Conservation (phyloP, 192 early-diverging fungal species). For the Geranomyces michiganensis region DNA sequence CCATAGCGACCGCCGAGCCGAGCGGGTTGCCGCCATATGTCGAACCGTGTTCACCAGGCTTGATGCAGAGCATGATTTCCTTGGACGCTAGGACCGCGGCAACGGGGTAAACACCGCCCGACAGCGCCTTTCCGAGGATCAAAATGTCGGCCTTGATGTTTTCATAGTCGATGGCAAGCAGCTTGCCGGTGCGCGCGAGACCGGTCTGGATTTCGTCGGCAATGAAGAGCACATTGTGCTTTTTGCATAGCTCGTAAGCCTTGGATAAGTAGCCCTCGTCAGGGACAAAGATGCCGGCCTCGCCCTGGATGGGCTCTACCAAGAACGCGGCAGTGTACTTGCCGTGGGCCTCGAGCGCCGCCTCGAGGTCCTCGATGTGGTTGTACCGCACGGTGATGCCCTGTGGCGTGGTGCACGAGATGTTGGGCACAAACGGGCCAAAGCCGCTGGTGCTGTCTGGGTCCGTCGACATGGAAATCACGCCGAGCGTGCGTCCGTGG, state of each 20-base stretch:
- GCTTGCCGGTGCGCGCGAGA: slow-evolving; percentile 88
- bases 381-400: slow-evolving; percentile 79
- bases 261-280: slow-evolving; percentile 88
- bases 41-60: slow-evolving; percentile 86
- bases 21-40: slow-evolving; percentile 98
- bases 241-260: slow-evolving; percentile 90
- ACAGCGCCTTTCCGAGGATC: slow-evolving; percentile 97
- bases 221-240: slow-evolving; percentile 97
- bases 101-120: slow-evolving; percentile 96
- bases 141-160: slow-evolving; percentile 89
- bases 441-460: slow-evolving; percentile 79
- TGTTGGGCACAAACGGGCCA: slow-evolving; percentile 91
- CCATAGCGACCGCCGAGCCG: slow-evolving; percentile 91
- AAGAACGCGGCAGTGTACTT: slow-evolving; percentile 89
- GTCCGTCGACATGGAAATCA: slow-evolving; percentile 96
- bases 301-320: slow-evolving; percentile 99
- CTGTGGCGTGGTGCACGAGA: slow-evolving; percentile 78
- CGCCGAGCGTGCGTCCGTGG: slow-evolving; percentile 92
- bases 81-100: slow-evolving; percentile 86
- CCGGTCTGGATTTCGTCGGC: slow-evolving; percentile 99
- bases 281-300: slow-evolving; percentile 96
- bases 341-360: slow-evolving; percentile 80
- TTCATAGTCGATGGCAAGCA: slow-evolving; percentile 95
- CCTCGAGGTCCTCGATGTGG: slow-evolving; percentile 84
- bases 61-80: slow-evolving; percentile 57